Base-by-base conservation (phyloP, 2,329 filamentous ascomycete species). In the Dendrostoma leiphaemia region DNA sequence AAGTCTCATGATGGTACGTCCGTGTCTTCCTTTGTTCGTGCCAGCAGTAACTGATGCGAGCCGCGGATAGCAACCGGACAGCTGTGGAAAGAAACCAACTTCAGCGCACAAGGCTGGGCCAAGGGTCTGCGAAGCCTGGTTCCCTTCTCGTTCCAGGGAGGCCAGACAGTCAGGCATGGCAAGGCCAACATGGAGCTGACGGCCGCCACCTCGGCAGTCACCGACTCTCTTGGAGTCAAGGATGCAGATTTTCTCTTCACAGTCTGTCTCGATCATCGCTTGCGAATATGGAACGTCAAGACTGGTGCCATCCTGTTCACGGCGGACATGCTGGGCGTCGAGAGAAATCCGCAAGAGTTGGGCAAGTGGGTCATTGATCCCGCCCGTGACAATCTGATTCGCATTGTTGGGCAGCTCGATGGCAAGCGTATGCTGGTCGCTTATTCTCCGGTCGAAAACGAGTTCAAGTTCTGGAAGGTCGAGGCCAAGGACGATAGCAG, bases 401-500 rank as follows among this genome's bases (percentile, higher is more conserved):
- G 87, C 53, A 76, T 96, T 17, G 78, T 92, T 50, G 83, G 85
- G 13, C 76, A 73, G 37, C 74, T 67, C 38, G 73, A 76, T 24
- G 81, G 82, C 15, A 75, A 76, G 51, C 74, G 79, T 35, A 68
- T 83, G 13, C 82, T 93, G 50, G 84, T 90, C 34, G 93, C 91
- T 8, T 96, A 91, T 69, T 97, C 92, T 10, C 93, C 94, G 0
- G 84, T 94, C 59, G 83, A 86, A 37, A 89, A 94, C 32, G 88
- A 93, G 66, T 97, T 99, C 79, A 97, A 96, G 69, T 92, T 99
- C 67, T 99, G 92, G 90, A 79, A 75, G 60, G 71, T 84, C n/a
- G 82, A 83, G 50, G 82, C 88, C 17, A 82, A 85, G 61, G 40
- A 44, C 50, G 81, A 81, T 62, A 78, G 88, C 63, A 77, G 74